Base-by-base conservation (phyloP, 805 yeast genomes). In the Wickerhamomyces silvicola region DNA sequence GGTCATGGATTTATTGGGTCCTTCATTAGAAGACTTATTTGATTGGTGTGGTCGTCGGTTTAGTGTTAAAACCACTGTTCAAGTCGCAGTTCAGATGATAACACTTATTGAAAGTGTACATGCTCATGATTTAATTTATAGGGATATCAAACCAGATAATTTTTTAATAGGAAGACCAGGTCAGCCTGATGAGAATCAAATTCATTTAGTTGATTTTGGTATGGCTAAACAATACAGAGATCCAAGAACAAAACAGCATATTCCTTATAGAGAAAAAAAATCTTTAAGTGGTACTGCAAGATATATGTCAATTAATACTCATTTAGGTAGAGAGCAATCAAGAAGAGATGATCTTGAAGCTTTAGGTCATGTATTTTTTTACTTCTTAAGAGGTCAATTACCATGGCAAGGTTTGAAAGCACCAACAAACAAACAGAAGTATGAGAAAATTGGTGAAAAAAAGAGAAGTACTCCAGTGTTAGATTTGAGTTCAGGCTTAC, bases 361-460 rank as follows among this genome's bases (percentile, higher is more conserved):
- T 35, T 69, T 92, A 53, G 98, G 97, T 21, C 97, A 92, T 59
- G 98, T 92, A 7, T 86, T 92, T 53, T 83, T 92, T 67, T 92
- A 92, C 62, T 92, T 92, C 60, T 61, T 90, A 44, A 75, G 94
- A 48, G 98, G 98, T 28, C 84, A 85, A 37, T 68, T 92, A 52
- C 98, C 98, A 41, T 92, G 98, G 98, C 98, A 92, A 66, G 98
- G 98, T 17, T 70, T 92, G 46, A 90, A 92, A 59, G 98, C 98
- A 6, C 96, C 96, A 44, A 88, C 95, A 24, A 92, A 92, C 68
- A 90, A 92, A 62, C 96, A 86, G 51, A 92, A 92, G 63, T 92
- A 92, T 60, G 97, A 92, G 59, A 88, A 87, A 57, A 92, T 92
- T 57, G 97, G 98, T 38, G 94, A 88, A 56, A 90, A 87, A 66